These are phyloP conservation scores for Hanseniaspora lachancei DNA, from an alignment of 805 yeast species.

Conservation along the genomic window DNA sequence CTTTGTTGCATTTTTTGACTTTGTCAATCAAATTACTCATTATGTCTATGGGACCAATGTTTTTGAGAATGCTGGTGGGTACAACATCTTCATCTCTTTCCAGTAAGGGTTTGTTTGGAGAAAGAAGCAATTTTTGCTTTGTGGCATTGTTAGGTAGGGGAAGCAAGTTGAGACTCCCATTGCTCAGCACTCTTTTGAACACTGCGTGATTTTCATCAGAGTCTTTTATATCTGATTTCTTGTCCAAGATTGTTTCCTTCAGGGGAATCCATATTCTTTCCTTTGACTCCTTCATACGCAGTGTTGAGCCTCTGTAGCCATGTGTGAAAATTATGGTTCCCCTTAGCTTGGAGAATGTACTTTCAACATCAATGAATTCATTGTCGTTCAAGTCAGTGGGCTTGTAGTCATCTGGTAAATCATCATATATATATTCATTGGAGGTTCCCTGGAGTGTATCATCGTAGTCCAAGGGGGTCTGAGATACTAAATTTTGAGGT, in stretches of 20 bases:
- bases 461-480: constrained; percentile 18
- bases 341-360: constrained; percentile 32
- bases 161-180: background rate
- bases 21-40: constrained; percentile 46
- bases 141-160: constrained; percentile 4
- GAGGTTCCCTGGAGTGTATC: constrained; percentile 20
- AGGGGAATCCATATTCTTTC: constrained; percentile 77
- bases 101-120: constrained; percentile 54
- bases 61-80: constrained; percentile 67
- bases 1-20: constrained; percentile 36
- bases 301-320: constrained; percentile 74
- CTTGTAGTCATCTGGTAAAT: constrained; percentile 14
- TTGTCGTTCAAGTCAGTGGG: constrained; percentile 13
- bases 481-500: constrained; percentile 19
- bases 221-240: constrained; percentile 26
- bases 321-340: constrained; percentile 77
- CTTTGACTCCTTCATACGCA: constrained; percentile 50
- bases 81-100: constrained; percentile 39
- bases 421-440: constrained; percentile 13
- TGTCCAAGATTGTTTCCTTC: constrained; percentile 60
- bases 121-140: constrained; percentile 42
- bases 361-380: constrained; percentile 36
- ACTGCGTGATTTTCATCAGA: background rate
- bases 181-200: background rate
- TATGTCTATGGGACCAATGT: constrained; percentile 79